Base-by-base conservation (phyloP, 371 early-diverging fungal species). In the Mortierella polycephala region DNA sequence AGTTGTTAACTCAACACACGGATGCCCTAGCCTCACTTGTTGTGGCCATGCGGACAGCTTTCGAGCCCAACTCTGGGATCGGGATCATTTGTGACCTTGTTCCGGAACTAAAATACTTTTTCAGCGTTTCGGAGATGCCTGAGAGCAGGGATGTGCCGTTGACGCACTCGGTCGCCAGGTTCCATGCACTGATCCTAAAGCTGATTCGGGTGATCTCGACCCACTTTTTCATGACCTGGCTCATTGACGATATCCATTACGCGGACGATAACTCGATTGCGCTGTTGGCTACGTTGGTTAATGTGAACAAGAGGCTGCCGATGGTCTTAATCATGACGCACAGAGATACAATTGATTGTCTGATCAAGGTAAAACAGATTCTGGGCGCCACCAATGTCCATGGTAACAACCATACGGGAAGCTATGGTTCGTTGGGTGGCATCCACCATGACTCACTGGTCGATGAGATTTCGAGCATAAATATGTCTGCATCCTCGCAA, bases 181-280 rank as follows among this genome's bases (percentile, higher is more conserved):
- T 79, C 59, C 79, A 79, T 18, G 69, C 64, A 5, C 47, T 79
- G 21, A 72, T 79, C 18, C 54, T 79, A 39, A 71, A 72, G 44
- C 52, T 79, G 13, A 69, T 79, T 44, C 54, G 79, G 37, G 79
- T 79, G 30, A 79, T 79, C 7, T 79, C 79, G 50, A 79, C 79
- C 0, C 79, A 79, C 23, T 79, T 79, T 23, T 79, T 79, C 57
- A 79, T 79, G 79, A 79, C 79, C 8, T 79, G 79, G 79, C 47
- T 79, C 16, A 79, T 79, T 30, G 79, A 79, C 62, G 79, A 79
- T 16, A 65, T 79, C n/a, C 79, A 79, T 21, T 54, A 68, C 37
- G 79, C 79, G 45, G 79, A 79, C 46, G 69, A 72, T 42, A 72
- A 79, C 42, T 72, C 79, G 18, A 62, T 79, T 20, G 58, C 68